These are phyloP conservation scores for Linderniella brevidens DNA, from an alignment of 257 asterid species.

Conservation along the genomic window DNA sequence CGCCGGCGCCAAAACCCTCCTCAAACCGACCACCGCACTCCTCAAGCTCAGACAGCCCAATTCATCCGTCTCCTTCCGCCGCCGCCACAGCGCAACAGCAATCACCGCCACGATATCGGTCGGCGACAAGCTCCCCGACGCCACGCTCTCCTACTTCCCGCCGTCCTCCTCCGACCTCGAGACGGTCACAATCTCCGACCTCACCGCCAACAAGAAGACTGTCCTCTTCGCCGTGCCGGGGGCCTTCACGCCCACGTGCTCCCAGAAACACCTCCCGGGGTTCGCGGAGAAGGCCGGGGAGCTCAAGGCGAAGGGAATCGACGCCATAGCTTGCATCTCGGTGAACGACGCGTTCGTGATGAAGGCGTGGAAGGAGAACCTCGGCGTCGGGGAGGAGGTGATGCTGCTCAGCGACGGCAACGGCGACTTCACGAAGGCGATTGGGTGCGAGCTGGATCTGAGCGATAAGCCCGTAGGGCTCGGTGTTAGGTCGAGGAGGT, in stretches of 20 bases:
- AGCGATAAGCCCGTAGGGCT: constrained; percentile 83
- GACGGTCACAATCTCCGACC: constrained; percentile 55
- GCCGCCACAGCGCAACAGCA: not conserved
- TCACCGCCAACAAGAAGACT: constrained; percentile 53
- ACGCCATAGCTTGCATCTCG: constrained; percentile 73
- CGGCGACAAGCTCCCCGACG: constrained; percentile 76
- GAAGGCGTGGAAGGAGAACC: constrained; percentile 85
- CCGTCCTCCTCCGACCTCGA: constrained; percentile 69
- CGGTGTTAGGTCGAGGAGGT: constrained; percentile 88
- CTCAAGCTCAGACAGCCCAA: no score
- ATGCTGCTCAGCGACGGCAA: constrained; percentile 83
- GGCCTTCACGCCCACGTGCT: constrained; percentile 89
- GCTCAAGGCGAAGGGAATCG: constrained; percentile 71
- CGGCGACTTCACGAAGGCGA: constrained; percentile 55
- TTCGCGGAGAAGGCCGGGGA: constrained; percentile 58
- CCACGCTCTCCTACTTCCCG: constrained; percentile 60
- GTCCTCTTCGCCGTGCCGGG: constrained; percentile 83
- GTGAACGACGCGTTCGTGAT: constrained; percentile 88
- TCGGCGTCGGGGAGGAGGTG: constrained; percentile 47
- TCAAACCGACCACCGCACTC: no score
- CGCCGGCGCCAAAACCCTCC: no score
- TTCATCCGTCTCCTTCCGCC: no score
- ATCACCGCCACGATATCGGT: constrained; percentile 61
- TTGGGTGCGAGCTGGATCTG: constrained; percentile 83
- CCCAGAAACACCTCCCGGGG: constrained; percentile 87